Evolutionary conservation across 2,329 filamentous ascomycete species (phyloP).

Genomic region (Fusarium mundagurra): DNA sequence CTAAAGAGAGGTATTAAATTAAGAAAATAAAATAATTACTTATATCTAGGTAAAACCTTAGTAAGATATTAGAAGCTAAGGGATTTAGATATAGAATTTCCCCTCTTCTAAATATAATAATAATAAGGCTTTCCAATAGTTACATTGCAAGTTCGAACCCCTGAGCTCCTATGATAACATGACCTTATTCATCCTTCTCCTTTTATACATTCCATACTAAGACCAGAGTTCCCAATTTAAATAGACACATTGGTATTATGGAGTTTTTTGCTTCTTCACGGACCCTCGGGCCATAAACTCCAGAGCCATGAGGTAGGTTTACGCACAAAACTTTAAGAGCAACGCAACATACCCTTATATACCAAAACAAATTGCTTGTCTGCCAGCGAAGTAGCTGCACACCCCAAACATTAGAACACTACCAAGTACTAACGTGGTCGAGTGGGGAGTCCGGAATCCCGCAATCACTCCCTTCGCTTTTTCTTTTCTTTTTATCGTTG

Average conservation of each 20-base stretch:
- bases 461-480: not conserved
- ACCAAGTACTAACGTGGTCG: not conserved
- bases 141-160: not conserved
- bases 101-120: too few relatives aligned
- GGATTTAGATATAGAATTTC: too few relatives aligned
- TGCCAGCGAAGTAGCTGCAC: conserved; percentile 31
- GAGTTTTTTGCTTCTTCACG: rapidly evolving
- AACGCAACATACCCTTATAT: not conserved
- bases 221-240: rapidly evolving
- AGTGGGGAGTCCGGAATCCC: not conserved
- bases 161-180: not conserved
- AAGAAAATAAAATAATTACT: too few relatives aligned
- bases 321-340: not conserved
- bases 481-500: not conserved
- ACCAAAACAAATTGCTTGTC: not conserved
- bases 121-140: too few relatives aligned
- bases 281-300: not conserved
- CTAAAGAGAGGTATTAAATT: too few relatives aligned
- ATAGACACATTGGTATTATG: rapidly evolving
- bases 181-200: rapidly evolving
- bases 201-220: not conserved
- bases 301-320: not conserved
- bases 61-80: too few relatives aligned
- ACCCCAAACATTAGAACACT: not conserved
- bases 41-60: too few relatives aligned